These are phyloP conservation scores for Oryza australiensis DNA, from an alignment of 176 grass and related monocot species.

Conservation along the genomic window DNA sequence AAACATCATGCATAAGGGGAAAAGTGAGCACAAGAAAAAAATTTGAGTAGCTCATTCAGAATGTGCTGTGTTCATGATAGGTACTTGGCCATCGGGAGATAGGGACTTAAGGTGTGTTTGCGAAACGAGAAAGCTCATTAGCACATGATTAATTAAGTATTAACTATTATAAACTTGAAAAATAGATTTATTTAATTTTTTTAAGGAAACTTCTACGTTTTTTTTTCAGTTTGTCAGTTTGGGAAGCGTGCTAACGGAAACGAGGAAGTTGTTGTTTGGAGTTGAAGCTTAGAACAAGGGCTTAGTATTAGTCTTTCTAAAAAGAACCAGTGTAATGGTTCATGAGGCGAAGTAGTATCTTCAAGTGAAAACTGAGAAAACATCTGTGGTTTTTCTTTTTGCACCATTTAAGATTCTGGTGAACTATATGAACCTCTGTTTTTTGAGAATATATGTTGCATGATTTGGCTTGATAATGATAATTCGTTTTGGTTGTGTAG, in stretches of 20 bases:
- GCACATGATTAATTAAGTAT: no score
- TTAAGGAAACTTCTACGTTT: no score
- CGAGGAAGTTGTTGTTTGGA: no score
- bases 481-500: neutral
- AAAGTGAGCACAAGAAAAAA: no score
- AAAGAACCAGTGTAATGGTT: neutral
- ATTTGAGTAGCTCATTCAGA: neutral
- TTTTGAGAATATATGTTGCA: neutral
- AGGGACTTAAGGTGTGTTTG: no score
- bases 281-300: no score
- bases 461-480: conserved; percentile 8
- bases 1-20: no score
- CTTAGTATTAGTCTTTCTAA: neutral
- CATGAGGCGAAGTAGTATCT: neutral
- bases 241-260: no score
- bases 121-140: no score
- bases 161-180: no score
- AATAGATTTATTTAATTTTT: no score
- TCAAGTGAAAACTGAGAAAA: neutral
- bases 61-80: neutral
- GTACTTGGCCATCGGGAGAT: neutral
- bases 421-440: neutral
- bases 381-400: neutral
- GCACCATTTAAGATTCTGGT: conserved; percentile 11
- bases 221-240: no score